Evolutionary conservation across 257 asterid genomes (phyloP).

Genomic region (Solanum paucissectum): DNA sequence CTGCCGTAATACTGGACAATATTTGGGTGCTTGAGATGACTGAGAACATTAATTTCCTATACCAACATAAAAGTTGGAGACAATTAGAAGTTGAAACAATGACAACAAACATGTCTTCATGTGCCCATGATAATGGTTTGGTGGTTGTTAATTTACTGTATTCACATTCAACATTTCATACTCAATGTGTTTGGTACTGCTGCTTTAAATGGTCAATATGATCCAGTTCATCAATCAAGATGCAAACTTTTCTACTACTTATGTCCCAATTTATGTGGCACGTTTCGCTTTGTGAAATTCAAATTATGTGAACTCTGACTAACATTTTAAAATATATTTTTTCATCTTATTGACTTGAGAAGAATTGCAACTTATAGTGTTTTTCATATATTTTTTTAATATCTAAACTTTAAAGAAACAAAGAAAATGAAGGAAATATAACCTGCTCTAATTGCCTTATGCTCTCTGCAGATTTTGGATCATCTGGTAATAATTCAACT

Average conservation of each 20-base stretch:
- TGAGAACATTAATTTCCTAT: constrained; percentile 88
- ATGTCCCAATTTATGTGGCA: not conserved
- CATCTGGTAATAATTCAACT: constrained; percentile 78
- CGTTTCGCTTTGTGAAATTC: not conserved
- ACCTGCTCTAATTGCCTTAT: constrained; percentile 87
- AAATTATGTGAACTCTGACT: not conserved
- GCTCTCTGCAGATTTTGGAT: constrained; percentile 68
- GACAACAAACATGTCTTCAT: not conserved
- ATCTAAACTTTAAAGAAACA: not conserved
- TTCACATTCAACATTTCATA: not conserved
- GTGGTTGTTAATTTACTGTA: not conserved
- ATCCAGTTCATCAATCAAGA: not conserved
- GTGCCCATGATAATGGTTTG: not conserved
- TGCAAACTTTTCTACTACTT: not conserved
- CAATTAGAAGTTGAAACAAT: not conserved
- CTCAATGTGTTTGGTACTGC: not conserved
- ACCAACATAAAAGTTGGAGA: not conserved
- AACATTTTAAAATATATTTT: not conserved
- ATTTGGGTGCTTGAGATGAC: constrained; percentile 77
- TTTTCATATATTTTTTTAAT: not conserved
- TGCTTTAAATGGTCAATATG: not conserved
- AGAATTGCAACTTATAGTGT: not conserved
- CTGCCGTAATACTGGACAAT: constrained; percentile 88
- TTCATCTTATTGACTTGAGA: not conserved
- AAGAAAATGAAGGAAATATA: not conserved